Evolutionary conservation across 108 stramenopile species (phyloP), one percentile per base, ranked within the genome.

Genomic region (Mayamaea pseudoterrestris): DNA sequence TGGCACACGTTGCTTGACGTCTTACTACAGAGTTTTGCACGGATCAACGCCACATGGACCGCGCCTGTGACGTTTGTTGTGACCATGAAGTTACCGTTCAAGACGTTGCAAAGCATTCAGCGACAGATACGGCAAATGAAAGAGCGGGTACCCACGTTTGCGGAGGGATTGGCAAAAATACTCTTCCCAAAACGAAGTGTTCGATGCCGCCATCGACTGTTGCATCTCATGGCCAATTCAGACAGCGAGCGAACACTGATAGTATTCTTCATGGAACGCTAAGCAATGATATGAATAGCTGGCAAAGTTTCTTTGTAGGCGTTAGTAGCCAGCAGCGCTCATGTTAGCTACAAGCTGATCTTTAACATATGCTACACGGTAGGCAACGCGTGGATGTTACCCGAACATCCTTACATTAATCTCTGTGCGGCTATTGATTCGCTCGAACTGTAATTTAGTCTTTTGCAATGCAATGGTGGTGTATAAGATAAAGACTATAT

Each of bases 161-260:
- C 71, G 14, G 41, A 18, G 1, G 37, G 42, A 16, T 60, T 75
- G 24, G 43, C 63, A 16, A 44, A 48, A 5, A 52, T 36, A 11
- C 27, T 28, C 5, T 35, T 34, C 47, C 45, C 27, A 1, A 46
- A 50, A n/a, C 17, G 28, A 7, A 46, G 42, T 29, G 41, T 20
- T 34, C 50, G 50, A 30, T 42, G 59, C 8, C 47, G 22, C 37
- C 58, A 53, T 35, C 53, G 60, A 39, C 41, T 70, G 29, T 47
- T 66, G n/a, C 74, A 75, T 31, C 53, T 71, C 28, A 61, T 69
- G 54, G 74, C 74, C 7, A 75, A 75, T 50, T 69, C 68, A 31
- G 32, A 40, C 11, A 50, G 59, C 26, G 74, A 75, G 42, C 57
- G 74, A 27, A 67, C 66, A 2, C 32, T 75, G 11, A 41, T 75